Percentiles rank a stretch among this genome's conserved stretches.
phyloP scores from a whole-genome alignment of 2,329 filamentous ascomycete species.

The Myriosclerotinia duriaeana region DNA sequence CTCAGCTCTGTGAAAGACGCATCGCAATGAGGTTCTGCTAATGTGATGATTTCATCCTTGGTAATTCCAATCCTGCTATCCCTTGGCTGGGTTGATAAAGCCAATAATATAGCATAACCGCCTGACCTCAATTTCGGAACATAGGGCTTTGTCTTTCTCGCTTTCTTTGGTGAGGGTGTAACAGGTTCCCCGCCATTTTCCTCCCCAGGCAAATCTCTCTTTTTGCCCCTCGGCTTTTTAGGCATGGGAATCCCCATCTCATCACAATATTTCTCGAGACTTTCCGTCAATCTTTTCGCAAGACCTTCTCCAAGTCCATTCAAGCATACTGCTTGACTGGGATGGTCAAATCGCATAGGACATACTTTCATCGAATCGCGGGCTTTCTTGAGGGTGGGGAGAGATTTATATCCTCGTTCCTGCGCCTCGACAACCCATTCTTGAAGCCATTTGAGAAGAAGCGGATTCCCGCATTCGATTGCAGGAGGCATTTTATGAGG shows the following conservation, averaged over 20 bases:
- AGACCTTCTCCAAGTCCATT: slow-evolving; percentile 72
- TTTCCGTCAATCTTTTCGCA: slow-evolving; percentile 65
- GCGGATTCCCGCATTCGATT: slow-evolving; percentile 54
- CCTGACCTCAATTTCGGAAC: slow-evolving; percentile 72
- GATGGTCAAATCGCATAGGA: slow-evolving; percentile 63
- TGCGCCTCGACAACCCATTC: slow-evolving; percentile 72
- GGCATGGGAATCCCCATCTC: slow-evolving; percentile 70
- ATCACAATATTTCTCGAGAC: slow-evolving; percentile 59
- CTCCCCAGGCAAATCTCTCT: slow-evolving; percentile 17
- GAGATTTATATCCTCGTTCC: slow-evolving; percentile 67
- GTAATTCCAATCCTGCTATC: slow-evolving; percentile 58
- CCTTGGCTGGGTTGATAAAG: slow-evolving; percentile 59
- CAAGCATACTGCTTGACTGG: slow-evolving; percentile 70
- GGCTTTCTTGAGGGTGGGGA: slow-evolving; percentile 49
- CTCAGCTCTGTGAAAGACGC: slow-evolving; percentile 68
- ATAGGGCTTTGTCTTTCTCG: slow-evolving; percentile 62
- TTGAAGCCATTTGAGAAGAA: slow-evolving; percentile 71
- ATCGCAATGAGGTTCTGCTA: slow-evolving; percentile 71
- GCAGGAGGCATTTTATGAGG: slow-evolving; percentile 9
- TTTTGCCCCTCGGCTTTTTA: slow-evolving; percentile 50
- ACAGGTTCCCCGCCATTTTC: slow-evolving; percentile 17
- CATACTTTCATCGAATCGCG: slow-evolving; percentile 76
- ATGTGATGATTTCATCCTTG: slow-evolving; percentile 66
- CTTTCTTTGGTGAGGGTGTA: slow-evolving; percentile 51
- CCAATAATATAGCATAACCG: slow-evolving; percentile 69